Evolutionary conservation across 1,284 basidiomycete species (phyloP).

Genomic region (Malassezia yamatoensis): DNA sequence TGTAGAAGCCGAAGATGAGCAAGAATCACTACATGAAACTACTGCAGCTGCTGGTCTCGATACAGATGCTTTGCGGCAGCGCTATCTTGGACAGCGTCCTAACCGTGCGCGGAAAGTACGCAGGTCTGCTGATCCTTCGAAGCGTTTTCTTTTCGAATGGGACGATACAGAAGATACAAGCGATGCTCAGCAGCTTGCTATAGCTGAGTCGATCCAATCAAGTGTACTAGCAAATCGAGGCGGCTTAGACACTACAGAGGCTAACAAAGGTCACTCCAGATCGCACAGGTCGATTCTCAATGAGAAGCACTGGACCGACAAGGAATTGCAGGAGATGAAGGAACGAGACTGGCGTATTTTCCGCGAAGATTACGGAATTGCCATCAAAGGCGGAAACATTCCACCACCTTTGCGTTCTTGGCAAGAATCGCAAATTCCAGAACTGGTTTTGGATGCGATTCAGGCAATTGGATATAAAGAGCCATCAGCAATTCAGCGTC

Average conservation of each 20-base stretch:
- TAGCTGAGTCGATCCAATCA: conserved; percentile 1
- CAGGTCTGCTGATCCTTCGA: conserved; percentile 57
- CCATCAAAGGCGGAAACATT: conserved; percentile 75
- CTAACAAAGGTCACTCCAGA: conserved; percentile 48
- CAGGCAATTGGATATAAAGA: conserved; percentile 90
- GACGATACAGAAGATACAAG: conserved; percentile 49
- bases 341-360: conserved; percentile 99
- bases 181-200: background rate
- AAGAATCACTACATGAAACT: background rate
- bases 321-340: conserved; percentile 82
- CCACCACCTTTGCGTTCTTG: conserved; percentile 85
- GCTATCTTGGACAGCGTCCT: conserved; percentile 35
- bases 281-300: conserved; percentile 64
- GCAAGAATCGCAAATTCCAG: conserved; percentile 75
- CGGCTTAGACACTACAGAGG: conserved; percentile 26
- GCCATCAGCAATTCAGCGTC: conserved; percentile 88
- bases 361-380: conserved; percentile 93
- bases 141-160: conserved; percentile 98
- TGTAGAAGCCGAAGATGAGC: background rate
- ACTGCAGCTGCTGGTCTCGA: background rate
- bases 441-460: conserved; percentile 68
- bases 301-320: conserved; percentile 92
- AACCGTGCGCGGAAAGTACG: conserved; percentile 75
- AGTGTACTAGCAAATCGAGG: conserved; percentile 15
- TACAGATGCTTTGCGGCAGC: conserved; percentile 20